Evolutionary conservation across 805 yeast species (phyloP), one percentile per base, ranked within the genome.

Genomic region (Spathaspora passalidarum): DNA sequence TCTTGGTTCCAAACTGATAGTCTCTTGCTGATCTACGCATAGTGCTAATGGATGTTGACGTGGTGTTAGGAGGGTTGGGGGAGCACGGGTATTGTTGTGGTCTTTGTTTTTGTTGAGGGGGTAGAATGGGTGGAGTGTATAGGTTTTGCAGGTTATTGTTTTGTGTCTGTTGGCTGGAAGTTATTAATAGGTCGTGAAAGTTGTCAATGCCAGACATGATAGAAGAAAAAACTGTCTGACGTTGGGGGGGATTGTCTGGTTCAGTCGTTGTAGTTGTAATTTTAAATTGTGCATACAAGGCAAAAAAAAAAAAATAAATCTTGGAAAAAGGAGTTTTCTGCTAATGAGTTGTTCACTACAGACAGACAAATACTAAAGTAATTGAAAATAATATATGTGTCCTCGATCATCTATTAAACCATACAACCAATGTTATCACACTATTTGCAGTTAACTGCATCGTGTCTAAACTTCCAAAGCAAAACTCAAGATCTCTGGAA

Each of bases 1-100:
- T 78, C 38, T 86, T 82, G 14, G 88, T 82, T 8, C 96, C 95
- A 61, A 94, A 89, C 51, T 82, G 85, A 64, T 91, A 94, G 61
- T 94, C 99, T 53, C 83, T 81, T 10, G 89, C 95, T 17, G 85
- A 68, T 54, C 78, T 67, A 56, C 42, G 38, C 21, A 35, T 44
- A 23, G 17, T 20, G n/a, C n/a, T n/a, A n/a, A n/a, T n/a, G n/a
- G n/a, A n/a, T n/a, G n/a, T n/a, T n/a, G n/a, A n/a, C n/a, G n/a
- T n/a, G 42, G 6, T 5, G 5, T 6, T 9, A 13, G 13, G 19
- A 13, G 14, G 39, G 19, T 14, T 41, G 45, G 3, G 4, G 34
- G 4, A 4, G n/a, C 34, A 3, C 16, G 34, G 34, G 13, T 23
- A 36, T 2, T 37, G 32, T n/a, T 25, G 43, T 20, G 14, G 42